phyloP scores from a whole-genome alignment of 1,139 yeast genomes.

The Taiozyma sp. region DNA sequence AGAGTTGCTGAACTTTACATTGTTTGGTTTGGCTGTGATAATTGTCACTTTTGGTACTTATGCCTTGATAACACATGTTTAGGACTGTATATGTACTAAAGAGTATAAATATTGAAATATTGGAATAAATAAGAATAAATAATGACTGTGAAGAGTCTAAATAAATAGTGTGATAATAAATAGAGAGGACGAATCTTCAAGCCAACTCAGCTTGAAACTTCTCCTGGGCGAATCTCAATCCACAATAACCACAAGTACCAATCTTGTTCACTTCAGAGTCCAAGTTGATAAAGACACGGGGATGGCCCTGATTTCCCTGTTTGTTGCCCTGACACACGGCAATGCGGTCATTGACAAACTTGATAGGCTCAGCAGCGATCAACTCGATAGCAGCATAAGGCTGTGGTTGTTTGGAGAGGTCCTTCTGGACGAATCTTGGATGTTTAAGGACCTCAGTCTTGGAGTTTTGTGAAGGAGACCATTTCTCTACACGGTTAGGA shows the following conservation, averaged over 20 bases:
- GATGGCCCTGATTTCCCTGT: slow-evolving; percentile 79
- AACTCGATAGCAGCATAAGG: slow-evolving; percentile 85
- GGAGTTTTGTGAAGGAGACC: slow-evolving; percentile 69
- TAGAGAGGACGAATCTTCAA: no score
- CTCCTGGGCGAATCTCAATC: slow-evolving; percentile 43
- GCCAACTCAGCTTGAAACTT: slow-evolving; percentile 12
- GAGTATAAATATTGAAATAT: not conserved
- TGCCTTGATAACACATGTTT: slow-evolving; percentile 17
- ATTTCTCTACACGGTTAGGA: slow-evolving; percentile 65
- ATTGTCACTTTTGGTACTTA: slow-evolving; percentile 33
- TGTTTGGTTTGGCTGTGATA: slow-evolving; percentile 37
- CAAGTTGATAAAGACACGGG: slow-evolving; percentile 75
- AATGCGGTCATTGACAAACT: slow-evolving; percentile 50
- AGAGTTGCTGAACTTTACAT: slow-evolving; percentile 33
- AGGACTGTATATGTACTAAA: not conserved
- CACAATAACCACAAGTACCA: slow-evolving; percentile 78
- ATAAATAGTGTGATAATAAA: not conserved
- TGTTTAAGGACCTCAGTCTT: slow-evolving; percentile 56
- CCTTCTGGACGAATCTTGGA: slow-evolving; percentile 71
- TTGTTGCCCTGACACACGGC: slow-evolving; percentile 88
- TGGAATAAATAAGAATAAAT: slow-evolving; percentile 3
- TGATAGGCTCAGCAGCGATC: slow-evolving; percentile 70
- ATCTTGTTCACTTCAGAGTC: slow-evolving; percentile 59
- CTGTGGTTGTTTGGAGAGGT: slow-evolving; percentile 65
- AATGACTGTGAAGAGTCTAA: not conserved